Base-by-base conservation (phyloP, 2,329 filamentous ascomycete genomes). In the Nemania sp. region DNA sequence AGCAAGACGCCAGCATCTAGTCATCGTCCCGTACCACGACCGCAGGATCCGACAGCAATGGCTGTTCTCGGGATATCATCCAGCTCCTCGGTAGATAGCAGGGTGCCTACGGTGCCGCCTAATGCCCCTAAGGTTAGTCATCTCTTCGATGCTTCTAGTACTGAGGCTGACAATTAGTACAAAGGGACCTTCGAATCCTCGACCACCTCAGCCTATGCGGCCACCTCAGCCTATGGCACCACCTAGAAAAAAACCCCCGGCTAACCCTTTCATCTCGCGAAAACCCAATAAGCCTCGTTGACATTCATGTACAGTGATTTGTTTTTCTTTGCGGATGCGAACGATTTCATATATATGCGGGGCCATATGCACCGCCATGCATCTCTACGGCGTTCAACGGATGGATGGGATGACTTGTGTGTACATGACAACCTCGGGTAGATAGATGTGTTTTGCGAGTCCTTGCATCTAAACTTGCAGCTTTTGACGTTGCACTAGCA, bases 11-110 rank as follows among this genome's bases (percentile, higher is more conserved):
- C 66, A 7, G 64, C 65, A 26, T 58, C 58, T 43, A 62, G 55
- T 19, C 66, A 67, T 33, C 64, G 64, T 17, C 57, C 61, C 15
- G 62, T 63, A 60, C 63, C 63, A 24, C 61, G 63, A 26, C 63
- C 67, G 2, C 62, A 64, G 24, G 67, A 69, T 37, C 66, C 64
- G 15, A 57, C 68, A 17, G 66, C 67, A 7, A 67, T 67, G 64
- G 55, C 64, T 11, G 60, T 68, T n/a, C 52, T 69, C 20, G 64
- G 66, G 12, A 62, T 66, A 26, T 49, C 54, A 15, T 40, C 55
- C 1, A 56, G 40, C 12, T 22, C 59, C 8, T 43, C 57, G 3
- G 39, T 57, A 2, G 42, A 56, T 24, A 36, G 46, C 8, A 57
- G 36, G 26, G 39, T 52, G 34, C 56, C 59, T 31, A 30, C 20